Evolutionary conservation across 2,329 filamentous ascomycete genomes (phyloP).

Genomic region (Ophiobolus disseminans): DNA sequence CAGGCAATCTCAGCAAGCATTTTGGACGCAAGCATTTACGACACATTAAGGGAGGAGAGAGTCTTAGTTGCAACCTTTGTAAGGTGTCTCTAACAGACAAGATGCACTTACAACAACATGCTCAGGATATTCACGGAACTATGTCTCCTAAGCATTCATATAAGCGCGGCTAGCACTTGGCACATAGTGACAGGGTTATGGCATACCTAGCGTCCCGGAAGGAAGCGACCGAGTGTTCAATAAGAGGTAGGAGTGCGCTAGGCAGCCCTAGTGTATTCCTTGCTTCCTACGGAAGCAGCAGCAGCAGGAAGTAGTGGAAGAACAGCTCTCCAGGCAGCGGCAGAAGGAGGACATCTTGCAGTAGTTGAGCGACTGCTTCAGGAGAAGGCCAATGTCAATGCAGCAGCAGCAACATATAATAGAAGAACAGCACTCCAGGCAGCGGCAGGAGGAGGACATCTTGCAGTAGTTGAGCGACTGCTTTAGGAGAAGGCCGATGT

Average conservation of each 20-base stretch:
- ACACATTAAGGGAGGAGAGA: neutral
- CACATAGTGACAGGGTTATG: too few relatives aligned
- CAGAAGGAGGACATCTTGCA: neutral
- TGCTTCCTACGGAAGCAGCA: too few relatives aligned
- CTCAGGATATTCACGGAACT: neutral
- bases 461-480: neutral
- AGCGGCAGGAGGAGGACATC: neutral
- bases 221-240: too few relatives aligned
- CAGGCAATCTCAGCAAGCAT: neutral
- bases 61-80: neutral
- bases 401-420: neutral
- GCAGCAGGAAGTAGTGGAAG: neutral
- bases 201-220: too few relatives aligned
- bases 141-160: too few relatives aligned
- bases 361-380: neutral
- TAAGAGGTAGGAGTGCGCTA: too few relatives aligned
- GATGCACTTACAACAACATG: neutral
- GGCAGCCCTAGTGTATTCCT: too few relatives aligned
- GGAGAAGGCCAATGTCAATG: neutral
- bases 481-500: neutral
- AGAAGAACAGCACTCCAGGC: neutral
- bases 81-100: neutral
- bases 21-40: neutral
- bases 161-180: too few relatives aligned
- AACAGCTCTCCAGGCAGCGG: slow-evolving; percentile 1